Percentiles rank a stretch among this genome's conserved stretches.
Evolutionary conservation across 2,329 filamentous ascomycete species (phyloP).

Genomic region (Thelonectria discophora): DNA sequence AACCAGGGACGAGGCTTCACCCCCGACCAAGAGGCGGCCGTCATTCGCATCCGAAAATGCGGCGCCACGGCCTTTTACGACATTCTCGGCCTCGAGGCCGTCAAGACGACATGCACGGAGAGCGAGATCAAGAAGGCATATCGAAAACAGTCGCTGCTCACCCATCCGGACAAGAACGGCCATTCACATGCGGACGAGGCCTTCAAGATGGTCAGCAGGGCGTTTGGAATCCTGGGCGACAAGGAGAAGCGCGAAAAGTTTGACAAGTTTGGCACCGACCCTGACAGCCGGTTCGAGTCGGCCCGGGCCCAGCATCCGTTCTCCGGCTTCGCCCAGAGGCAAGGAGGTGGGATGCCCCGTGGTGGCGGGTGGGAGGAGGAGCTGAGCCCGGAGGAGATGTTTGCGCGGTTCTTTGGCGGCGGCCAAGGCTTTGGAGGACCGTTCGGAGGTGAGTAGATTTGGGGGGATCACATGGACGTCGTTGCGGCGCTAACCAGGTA

Average conservation of each 20-base stretch:
- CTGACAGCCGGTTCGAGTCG: slow-evolving; percentile 83
- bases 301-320: slow-evolving; percentile 70
- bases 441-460: slow-evolving; percentile 53
- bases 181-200: slow-evolving; percentile 95
- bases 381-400: slow-evolving; percentile 95
- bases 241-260: slow-evolving; percentile 86
- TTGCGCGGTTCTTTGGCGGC: slow-evolving; percentile 94
- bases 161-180: slow-evolving; percentile 98
- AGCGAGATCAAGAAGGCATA: slow-evolving; percentile 97
- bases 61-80: slow-evolving; percentile 92
- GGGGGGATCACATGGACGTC: background rate
- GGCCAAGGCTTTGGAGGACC: slow-evolving; percentile 72
- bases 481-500: slow-evolving; percentile 42
- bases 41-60: slow-evolving; percentile 88
- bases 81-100: slow-evolving; percentile 78
- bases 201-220: slow-evolving; percentile 96
- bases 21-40: slow-evolving; percentile 88
- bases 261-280: slow-evolving; percentile 90
- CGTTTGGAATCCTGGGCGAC: slow-evolving; percentile 92
- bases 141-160: slow-evolving; percentile 90
- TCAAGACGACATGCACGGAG: slow-evolving; percentile 74
- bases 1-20: slow-evolving; percentile 83
- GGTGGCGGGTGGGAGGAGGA: slow-evolving; percentile 85
- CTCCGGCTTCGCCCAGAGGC: slow-evolving; percentile 64
- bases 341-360: slow-evolving; percentile 56